Base-by-base conservation (phyloP, 169 alveolate species). In the Cryptosporidium andersoni region DNA sequence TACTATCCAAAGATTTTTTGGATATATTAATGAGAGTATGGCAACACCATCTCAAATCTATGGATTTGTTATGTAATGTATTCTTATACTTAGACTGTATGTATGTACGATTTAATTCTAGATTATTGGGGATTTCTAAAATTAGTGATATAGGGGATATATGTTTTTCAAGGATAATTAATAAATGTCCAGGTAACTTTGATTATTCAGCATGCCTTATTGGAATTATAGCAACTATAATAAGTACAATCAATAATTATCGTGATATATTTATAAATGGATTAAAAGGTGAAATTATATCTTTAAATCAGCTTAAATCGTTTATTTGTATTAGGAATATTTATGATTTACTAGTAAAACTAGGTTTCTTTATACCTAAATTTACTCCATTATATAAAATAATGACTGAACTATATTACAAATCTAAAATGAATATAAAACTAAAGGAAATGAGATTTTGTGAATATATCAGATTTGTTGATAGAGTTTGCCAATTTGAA, bases 11-110 rank as follows among this genome's bases (percentile, higher is more conserved):
- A 11, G 67, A 55, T 37, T 74, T 58, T 9, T 47, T 74, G 68
- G 36, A 7, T 11, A 4, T n/a, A 2, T 74, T 74, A 12, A 45
- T 68, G 25, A 74, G 49, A 42, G 55, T 74, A 43, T 74, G 85
- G 85, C 60, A 68, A 8, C 68, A 74, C 4, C 85, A 74, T 36
- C 55, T 40, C 14, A 74, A 68, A 74, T 74, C 85, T 12, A 74
- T 68, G n/a, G 68, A 74, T 14, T 25, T 74, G 14, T 45, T 74
- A 3, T 74, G 74, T 25, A 74, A 74, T 51, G 85, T 74, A 45
- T 74, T 58, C 48, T 48, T 74, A 16, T 47, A 14, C 11, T 74
- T 74, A 47, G 85, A 74, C n/a, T 74, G 51, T 39, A 74, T 60
- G 74, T 74, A 45, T 45, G 55, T 36, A 43, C 85, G 64, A 40